A percentile compares a stretch with the other conserved stretches of the same genome.
These are phyloP conservation scores for Delphinella strobiligena DNA, from an alignment of 2,329 filamentous ascomycete species.

Conservation along the genomic window DNA sequence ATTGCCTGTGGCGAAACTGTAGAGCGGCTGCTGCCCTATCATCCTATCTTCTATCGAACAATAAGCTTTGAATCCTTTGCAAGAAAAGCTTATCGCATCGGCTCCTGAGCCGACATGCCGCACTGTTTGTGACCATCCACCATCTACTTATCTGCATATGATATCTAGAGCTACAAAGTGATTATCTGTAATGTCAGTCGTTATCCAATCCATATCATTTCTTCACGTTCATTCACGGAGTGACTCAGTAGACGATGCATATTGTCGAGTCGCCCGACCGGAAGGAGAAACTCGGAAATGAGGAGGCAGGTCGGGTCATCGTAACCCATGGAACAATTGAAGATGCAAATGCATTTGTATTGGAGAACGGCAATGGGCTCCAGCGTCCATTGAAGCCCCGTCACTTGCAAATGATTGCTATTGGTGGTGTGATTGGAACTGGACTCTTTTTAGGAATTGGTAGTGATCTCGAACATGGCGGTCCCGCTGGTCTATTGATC, in stretches of 20 bases:
- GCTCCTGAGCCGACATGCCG: not conserved
- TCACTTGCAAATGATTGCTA: constrained; percentile 6
- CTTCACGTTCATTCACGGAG: too few species aligned
- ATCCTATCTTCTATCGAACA: not conserved
- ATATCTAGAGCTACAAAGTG: not conserved
- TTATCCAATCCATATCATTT: not conserved
- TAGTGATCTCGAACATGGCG: not conserved
- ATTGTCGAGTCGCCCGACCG: not conserved
- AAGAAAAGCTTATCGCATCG: not conserved
- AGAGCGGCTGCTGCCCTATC: not conserved
- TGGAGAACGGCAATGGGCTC: not conserved
- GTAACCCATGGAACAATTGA: not conserved
- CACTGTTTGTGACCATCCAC: not conserved
- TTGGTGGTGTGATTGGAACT: constrained; percentile 5
- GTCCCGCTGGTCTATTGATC: constrained; percentile 2
- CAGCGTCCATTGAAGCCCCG: constrained; percentile 1
- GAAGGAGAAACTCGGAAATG: not conserved
- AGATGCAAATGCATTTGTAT: not conserved
- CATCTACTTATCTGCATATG: not conserved
- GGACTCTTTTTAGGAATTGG: constrained; percentile 3
- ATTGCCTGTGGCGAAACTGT: too few species aligned
- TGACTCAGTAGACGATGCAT: not conserved
- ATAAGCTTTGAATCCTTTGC: not conserved
- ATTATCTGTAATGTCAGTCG: not conserved
- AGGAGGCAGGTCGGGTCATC: not conserved